Conservation (phyloP, 352 stramenopile species). For the Elongisporangium anandrum region DNA sequence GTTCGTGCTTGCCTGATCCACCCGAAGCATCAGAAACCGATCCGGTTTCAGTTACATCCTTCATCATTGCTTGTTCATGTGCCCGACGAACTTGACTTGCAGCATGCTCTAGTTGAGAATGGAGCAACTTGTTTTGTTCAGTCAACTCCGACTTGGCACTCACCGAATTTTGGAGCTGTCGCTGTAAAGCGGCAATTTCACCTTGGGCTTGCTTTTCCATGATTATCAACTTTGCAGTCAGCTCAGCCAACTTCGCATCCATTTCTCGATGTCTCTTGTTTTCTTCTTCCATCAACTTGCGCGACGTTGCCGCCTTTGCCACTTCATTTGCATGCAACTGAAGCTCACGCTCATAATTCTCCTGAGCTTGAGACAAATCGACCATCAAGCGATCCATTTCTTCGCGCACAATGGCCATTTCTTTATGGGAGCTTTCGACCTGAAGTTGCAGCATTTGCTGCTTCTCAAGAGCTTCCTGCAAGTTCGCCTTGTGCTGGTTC, state of each 20-base stretch:
- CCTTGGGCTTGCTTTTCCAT: slow-evolving; percentile 30
- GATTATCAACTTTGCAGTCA: slow-evolving; percentile 35
- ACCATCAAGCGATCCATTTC: slow-evolving; percentile 38
- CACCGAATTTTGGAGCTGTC: slow-evolving; percentile 39
- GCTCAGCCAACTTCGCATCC: slow-evolving; percentile 24
- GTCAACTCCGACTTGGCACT: slow-evolving; percentile 41
- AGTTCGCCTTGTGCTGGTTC: slow-evolving; percentile 24
- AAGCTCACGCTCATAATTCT: slow-evolving; percentile 84
- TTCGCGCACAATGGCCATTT: slow-evolving; percentile 41
- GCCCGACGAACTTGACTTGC: slow-evolving; percentile 48
- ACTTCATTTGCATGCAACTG: slow-evolving; percentile 72
- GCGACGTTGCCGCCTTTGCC: slow-evolving; percentile 38
- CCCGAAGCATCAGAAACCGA: not conserved
- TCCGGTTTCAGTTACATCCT: slow-evolving; percentile 8
- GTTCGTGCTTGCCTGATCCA: slow-evolving; percentile 29
- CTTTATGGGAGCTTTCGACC: slow-evolving; percentile 29
- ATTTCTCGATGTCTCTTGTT: slow-evolving; percentile 31
- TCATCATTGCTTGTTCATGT: slow-evolving; percentile 52
- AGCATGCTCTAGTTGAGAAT: slow-evolving; percentile 65
- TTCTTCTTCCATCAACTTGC: slow-evolving; percentile 50
- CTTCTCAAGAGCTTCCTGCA: slow-evolving; percentile 40
- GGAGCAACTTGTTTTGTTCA: slow-evolving; percentile 72
- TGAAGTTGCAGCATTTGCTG: slow-evolving; percentile 45
- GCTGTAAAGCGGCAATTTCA: slow-evolving; percentile 40
- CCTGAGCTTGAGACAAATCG: slow-evolving; percentile 43